Percentiles rank a stretch among this genome's conserved stretches.
phyloP scores from a whole-genome alignment of 495 filamentous ascomycete species.

The Recurvomyces mirabilis region DNA sequence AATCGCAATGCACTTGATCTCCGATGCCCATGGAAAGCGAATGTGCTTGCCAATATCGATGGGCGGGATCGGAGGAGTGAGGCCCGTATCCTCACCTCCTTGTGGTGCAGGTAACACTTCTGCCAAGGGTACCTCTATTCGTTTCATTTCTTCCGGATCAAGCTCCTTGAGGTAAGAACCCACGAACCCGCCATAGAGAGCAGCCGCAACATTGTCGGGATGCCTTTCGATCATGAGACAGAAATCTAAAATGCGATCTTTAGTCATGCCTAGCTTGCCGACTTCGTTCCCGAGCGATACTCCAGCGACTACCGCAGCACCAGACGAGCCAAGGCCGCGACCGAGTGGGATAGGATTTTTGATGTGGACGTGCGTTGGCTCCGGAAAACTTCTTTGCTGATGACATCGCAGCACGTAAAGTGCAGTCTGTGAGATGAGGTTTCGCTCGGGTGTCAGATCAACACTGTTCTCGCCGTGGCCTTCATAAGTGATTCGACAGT shows the following conservation, averaged over 20 bases:
- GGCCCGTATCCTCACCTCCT: conserved; percentile 77
- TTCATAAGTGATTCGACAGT: conserved; percentile 84
- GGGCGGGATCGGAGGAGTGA: conserved; percentile 75
- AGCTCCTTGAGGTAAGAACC: conserved; percentile 90
- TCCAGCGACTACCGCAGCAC: conserved; percentile 87
- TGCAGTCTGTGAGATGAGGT: conserved; percentile 83
- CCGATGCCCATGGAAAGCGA: conserved; percentile 80
- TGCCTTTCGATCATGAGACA: conserved; percentile 94
- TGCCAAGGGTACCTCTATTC: conserved; percentile 87
- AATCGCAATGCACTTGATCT: conserved; percentile 90
- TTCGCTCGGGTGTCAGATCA: conserved; percentile 62
- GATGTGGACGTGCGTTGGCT: conserved; percentile 81
- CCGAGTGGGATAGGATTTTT: conserved; percentile 86
- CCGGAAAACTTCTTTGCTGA: conserved; percentile 67
- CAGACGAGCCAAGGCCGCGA: conserved; percentile 81
- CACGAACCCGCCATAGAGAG: conserved; percentile 91
- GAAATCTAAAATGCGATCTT: conserved; percentile 81
- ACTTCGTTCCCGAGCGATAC: conserved; percentile 85
- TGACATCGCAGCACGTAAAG: conserved; percentile 90
- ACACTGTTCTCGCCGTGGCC: conserved; percentile 71
- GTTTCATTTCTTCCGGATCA: conserved; percentile 67
- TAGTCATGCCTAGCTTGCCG: conserved; percentile 63
- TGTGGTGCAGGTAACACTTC: conserved; percentile 81
- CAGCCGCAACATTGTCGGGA: conserved; percentile 92
- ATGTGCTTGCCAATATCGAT: conserved; percentile 82